Base-by-base conservation (phyloP, 371 early-diverging fungal species). In the Circinella umbellata region DNA sequence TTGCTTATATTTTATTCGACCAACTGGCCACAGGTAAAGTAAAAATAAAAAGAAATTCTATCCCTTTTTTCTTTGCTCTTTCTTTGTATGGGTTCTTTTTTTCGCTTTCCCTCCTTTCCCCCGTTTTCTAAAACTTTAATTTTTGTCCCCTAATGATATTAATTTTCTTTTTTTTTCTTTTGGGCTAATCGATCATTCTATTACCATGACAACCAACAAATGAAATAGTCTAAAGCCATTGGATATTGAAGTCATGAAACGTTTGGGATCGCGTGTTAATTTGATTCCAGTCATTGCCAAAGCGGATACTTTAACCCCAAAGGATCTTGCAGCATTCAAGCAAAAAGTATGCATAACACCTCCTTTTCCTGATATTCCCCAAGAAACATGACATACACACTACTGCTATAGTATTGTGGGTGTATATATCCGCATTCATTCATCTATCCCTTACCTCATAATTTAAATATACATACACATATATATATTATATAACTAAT, bases 191-290 rank as follows among this genome's bases (percentile, higher is more conserved):
- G 9, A 6, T 42, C 42, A 9, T 42, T 11, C 11, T 11, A 9
- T 42, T 42, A 6, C 11, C 42, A 3, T 42, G 9, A 6, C 42
- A 42, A 42, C 42, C 42, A 6, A 6, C 42, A 42, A 6, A 42
- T 42, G 9, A 6, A 42, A 9, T 80, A 90, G 94, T 11, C 87
- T 97, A 69, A 91, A 95, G 59, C 93, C 96, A 64, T 82, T 96
- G 61, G 97, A 97, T 76, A 95, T 97, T 75, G 93, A 95, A 81
- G 90, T 95, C 75, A 97, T 97, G 96, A 89, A 89, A 68, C 83
- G 92, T 3, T 83, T 97, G 46, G 92, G 93, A 61, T 84, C 86
- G 66, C 89, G 94, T 53, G 94, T 90, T 73, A 97, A 97, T 77
- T 80, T 97, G 66, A 95, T 96, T 70, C 96, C 96, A 34, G 90